Evolutionary conservation across 371 early-diverging fungal genomes (phyloP).

Genomic region (Rhizopus stolonifer): DNA sequence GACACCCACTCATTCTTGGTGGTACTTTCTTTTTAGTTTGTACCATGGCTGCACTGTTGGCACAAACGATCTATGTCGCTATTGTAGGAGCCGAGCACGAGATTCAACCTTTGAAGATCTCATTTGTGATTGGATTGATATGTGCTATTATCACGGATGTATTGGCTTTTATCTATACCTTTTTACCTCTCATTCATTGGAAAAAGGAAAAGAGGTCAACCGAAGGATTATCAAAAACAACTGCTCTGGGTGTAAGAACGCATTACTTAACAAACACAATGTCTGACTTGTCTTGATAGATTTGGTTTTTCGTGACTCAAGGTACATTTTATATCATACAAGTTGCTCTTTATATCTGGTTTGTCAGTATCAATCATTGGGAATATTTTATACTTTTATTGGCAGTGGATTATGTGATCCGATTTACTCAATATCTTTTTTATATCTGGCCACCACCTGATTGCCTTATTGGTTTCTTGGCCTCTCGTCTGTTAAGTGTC

Average conservation of each 20-base stretch:
- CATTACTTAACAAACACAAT: background rate
- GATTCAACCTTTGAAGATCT: too few relatives aligned
- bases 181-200: slow-evolving; percentile 18
- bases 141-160: slow-evolving; percentile 5
- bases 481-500: background rate
- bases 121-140: slow-evolving; percentile 10
- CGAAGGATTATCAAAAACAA: slow-evolving; percentile 13
- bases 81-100: background rate
- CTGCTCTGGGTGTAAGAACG: slow-evolving; percentile 18
- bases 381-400: background rate
- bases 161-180: slow-evolving; percentile 17
- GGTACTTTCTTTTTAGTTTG: slow-evolving; percentile 7
- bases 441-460: background rate
- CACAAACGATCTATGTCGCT: slow-evolving; percentile 5
- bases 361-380: background rate
- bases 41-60: slow-evolving; percentile 1
- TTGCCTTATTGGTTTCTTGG: background rate
- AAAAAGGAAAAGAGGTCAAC: slow-evolving; percentile 9
- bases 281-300: background rate
- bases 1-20: slow-evolving; percentile 11
- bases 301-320: slow-evolving; percentile 1
- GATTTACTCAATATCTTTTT: background rate
- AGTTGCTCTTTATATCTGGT: background rate
- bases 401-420: background rate
- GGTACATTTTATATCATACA: slow-evolving; percentile 1